Base-by-base conservation (phyloP, 345 rosid genomes). In the Melaleuca quinquenervia region DNA sequence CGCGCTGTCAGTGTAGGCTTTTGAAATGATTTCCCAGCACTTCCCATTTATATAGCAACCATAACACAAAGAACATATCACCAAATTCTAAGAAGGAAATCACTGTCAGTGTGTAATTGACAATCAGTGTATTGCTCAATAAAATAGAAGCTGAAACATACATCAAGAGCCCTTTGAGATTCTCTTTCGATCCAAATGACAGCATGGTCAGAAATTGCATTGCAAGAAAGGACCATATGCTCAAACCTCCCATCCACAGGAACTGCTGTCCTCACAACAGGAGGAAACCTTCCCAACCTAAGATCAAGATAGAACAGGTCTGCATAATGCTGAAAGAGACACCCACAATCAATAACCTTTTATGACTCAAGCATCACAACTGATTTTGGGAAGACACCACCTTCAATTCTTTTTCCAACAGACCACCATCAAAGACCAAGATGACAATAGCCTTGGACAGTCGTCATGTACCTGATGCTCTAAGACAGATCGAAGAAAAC, bases 191-290 rank as follows among this genome's bases (percentile, higher is more conserved):
- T 90, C 98, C 98, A 97, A 83, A 97, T 90, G 87, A 96, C 90
- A 29, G 96, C 96, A 87, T 96, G 98, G 89, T 97, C 99, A 11
- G 97, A 88, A 16, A 95, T 96, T 60, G 96, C 96, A 89, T 96
- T 97, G 90, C 98, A 95, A 27, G 98, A 95, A 82, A 97, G 95
- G 88, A 94, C 98, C 15, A 93, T 87, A 88, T 94, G 98, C 93
- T 97, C 98, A 86, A 97, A 97, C 86, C 98, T 94, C 86, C 98
- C 98, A 89, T 97, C 98, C 82, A 97, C 98, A 32, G 99, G 99
- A 10, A 96, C 99, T 82, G 99, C 99, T 32, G 98, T 97, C 90
- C 95, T 95, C 89, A 97, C 99, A 88, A 95, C 93, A 0, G 99
- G 98, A 29, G 98, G 99, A 93, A 88, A 93, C 88, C 98, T 93